Conservation (phyloP, 306 rosid genomes). For the Morella rubra region DNA sequence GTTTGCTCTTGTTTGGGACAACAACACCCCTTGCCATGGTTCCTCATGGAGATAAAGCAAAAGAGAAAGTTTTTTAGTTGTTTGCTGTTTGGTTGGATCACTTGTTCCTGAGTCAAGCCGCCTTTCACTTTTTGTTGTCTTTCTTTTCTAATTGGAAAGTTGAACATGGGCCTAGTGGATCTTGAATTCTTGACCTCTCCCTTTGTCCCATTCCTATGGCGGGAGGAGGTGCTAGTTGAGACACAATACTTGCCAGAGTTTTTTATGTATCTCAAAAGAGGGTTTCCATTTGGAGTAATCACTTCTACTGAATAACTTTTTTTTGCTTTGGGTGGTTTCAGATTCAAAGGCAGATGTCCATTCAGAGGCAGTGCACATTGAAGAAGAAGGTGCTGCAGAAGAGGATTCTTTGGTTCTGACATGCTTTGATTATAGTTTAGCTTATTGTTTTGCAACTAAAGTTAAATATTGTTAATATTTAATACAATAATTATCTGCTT, state of each 20-base stretch:
- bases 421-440: slow-evolving; percentile 1
- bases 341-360: slow-evolving; percentile 44
- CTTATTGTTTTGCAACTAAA: slow-evolving; percentile 1
- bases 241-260: neutral
- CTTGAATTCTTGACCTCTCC: neutral
- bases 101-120: no score
- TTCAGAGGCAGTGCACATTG: slow-evolving; percentile 39
- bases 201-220: neutral
- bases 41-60: neutral
- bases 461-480: slow-evolving; percentile 7
- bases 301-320: slow-evolving; percentile 9
- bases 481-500: slow-evolving; percentile 16
- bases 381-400: slow-evolving; percentile 51
- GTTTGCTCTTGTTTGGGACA: neutral
- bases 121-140: neutral
- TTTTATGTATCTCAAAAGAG: no score
- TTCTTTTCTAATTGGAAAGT: neutral
- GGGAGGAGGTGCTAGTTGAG: neutral
- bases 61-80: no score
- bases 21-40: neutral
- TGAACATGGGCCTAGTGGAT: neutral
- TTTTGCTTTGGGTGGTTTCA: slow-evolving; percentile 39
- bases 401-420: slow-evolving; percentile 8
- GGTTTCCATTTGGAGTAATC: slow-evolving; percentile 10
- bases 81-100: no score